Evolutionary conservation across 202 grass and related monocot species (phyloP).

Genomic region (Setaria viridis): DNA sequence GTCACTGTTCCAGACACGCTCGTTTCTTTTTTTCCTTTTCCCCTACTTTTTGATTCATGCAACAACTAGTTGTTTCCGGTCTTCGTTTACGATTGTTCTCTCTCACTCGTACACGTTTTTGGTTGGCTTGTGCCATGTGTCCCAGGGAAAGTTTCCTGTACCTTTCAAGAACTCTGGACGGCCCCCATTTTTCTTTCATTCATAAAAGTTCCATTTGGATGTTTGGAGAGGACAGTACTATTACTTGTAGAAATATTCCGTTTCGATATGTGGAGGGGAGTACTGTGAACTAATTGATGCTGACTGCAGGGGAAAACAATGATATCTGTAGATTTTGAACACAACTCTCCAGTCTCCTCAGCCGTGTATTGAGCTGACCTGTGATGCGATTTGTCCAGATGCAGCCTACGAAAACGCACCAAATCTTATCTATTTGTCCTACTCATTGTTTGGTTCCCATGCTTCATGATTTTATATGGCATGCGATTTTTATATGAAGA

Average conservation of each 20-base stretch:
- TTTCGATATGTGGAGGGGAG: slow-evolving; percentile 21
- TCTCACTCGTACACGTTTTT: slow-evolving; percentile 1
- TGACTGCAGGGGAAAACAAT: background rate
- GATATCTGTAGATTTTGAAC: slow-evolving; percentile 11
- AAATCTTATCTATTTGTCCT: slow-evolving; percentile 46
- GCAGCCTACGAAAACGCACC: slow-evolving; percentile 17
- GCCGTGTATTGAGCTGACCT: slow-evolving; percentile 23
- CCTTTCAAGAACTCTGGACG: slow-evolving; percentile 1
- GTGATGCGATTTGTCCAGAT: slow-evolving; percentile 38
- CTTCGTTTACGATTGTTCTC: slow-evolving; percentile 12
- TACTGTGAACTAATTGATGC: background rate
- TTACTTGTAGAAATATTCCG: background rate
- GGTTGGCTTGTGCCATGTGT: slow-evolving; percentile 1
- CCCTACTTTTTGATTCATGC: background rate
- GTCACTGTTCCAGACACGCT: background rate
- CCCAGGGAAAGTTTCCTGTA: slow-evolving; percentile 2
- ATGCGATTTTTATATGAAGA: background rate
- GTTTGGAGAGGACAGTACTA: background rate
- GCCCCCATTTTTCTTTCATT: background rate
- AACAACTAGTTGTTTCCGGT: background rate
- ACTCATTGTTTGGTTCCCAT: slow-evolving; percentile 43
- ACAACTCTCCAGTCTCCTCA: slow-evolving; percentile 21
- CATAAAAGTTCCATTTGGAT: background rate
- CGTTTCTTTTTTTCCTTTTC: background rate
- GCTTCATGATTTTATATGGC: slow-evolving; percentile 25